A percentile compares a stretch with the other conserved stretches of the same genome.
phyloP scores from a whole-genome alignment of 2,329 filamentous ascomycete species.

The Hypoxylon sp. region DNA sequence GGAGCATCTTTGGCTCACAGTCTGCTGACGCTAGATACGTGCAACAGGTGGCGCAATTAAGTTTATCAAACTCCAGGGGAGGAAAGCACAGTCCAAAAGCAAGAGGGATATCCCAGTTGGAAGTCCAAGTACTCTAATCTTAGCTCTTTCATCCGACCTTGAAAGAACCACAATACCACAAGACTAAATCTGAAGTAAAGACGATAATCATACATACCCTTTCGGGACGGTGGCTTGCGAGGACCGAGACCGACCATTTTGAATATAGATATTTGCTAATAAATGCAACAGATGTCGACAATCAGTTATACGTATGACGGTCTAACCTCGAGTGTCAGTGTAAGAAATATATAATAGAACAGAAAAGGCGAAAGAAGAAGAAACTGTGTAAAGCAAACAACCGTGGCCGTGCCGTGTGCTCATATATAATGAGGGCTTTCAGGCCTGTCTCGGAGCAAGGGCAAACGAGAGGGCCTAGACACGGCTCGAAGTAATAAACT shows the following conservation, averaged over 20 bases:
- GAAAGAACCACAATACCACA: conserved; percentile 10
- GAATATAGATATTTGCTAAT: conserved; percentile 40
- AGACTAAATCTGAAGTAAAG: conserved; percentile 28
- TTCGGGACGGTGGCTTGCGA: conserved; percentile 67
- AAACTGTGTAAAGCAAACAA: conserved; percentile 25
- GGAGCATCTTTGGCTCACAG: conserved; percentile 22
- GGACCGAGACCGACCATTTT: conserved; percentile 68
- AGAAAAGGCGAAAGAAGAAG: conserved; percentile 4
- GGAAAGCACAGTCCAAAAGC: conserved; percentile 18
- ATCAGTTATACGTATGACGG: conserved; percentile 15
- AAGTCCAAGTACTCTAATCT: neutral
- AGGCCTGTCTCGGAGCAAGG: conserved; percentile 20
- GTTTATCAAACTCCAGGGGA: conserved; percentile 4
- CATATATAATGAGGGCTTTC: conserved; percentile 34
- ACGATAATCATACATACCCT: conserved; percentile 71
- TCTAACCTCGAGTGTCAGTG: conserved; percentile 26
- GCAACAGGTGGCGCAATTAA: conserved; percentile 11
- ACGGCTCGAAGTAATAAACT: conserved; percentile 23
- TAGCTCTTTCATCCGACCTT: neutral
- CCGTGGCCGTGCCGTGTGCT: conserved; percentile 18
- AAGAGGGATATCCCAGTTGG: conserved; percentile 15
- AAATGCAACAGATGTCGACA: conserved; percentile 28
- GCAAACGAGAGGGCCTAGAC: conserved; percentile 22
- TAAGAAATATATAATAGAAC: conserved; percentile 9
- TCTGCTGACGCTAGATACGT: neutral